Conservation (phyloP, 495 filamentous ascomycete species). For the Aspergillus baeticus region DNA sequence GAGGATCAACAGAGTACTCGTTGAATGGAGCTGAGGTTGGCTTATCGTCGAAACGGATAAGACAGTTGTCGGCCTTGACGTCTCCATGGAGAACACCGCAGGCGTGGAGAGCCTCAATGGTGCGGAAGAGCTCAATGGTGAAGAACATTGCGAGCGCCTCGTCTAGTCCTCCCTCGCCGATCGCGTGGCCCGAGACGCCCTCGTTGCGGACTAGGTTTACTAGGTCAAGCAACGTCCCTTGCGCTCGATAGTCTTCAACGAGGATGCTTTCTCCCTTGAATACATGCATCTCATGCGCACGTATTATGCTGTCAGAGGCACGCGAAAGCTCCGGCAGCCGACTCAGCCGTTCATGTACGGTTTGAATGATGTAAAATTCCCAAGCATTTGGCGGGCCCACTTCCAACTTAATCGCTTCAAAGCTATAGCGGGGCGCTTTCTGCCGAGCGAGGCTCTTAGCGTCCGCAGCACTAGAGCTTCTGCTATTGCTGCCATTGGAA, state of each 20-base stretch:
- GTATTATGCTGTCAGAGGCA: conserved; percentile 70
- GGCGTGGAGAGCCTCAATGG: conserved; percentile 80
- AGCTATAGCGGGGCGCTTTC: conserved; percentile 42
- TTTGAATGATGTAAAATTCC: conserved; percentile 96
- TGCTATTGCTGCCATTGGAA: conserved; percentile 25
- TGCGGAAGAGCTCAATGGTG: conserved; percentile 84
- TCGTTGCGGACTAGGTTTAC: conserved; percentile 83
- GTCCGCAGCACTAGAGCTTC: conserved; percentile 10
- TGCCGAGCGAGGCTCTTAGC: conserved; percentile 18
- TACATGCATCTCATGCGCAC: conserved; percentile 83
- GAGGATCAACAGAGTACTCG: conserved; percentile 43
- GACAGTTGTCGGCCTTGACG: conserved; percentile 91
- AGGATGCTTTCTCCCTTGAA: conserved; percentile 85
- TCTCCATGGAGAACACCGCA: conserved; percentile 87
- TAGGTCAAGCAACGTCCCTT: conserved; percentile 90
- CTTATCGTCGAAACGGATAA: conserved; percentile 72
- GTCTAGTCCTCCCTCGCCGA: conserved; percentile 67
- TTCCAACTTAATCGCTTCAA: conserved; percentile 94
- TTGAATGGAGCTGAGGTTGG: conserved; percentile 25
- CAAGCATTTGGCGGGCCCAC: conserved; percentile 75
- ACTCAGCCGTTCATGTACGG: conserved; percentile 70
- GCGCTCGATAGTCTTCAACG: conserved; percentile 80
- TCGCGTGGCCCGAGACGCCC: conserved; percentile 39
- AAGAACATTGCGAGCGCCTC: conserved; percentile 94
- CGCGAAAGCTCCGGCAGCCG: conserved; percentile 44